Evolutionary conservation across 169 alveolate genomes (phyloP).

Genomic region (Eimeria tenella): DNA sequence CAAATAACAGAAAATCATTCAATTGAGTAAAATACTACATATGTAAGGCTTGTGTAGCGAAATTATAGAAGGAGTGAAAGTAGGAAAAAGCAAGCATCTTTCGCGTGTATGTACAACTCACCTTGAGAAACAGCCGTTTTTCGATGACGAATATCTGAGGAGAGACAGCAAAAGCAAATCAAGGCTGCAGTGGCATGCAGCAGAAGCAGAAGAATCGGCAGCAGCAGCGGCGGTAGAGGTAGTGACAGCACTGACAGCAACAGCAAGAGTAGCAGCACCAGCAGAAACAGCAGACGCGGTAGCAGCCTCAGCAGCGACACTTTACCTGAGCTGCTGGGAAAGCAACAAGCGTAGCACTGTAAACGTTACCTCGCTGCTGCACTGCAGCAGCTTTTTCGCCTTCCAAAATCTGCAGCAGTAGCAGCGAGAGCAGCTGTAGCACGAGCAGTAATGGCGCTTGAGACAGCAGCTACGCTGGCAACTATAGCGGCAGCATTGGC

Average conservation of each 20-base stretch:
- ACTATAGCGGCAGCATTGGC: conserved; percentile 38
- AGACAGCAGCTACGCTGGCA: not conserved
- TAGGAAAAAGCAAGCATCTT: not conserved
- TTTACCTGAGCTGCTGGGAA: conserved; percentile 69
- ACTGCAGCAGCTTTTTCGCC: conserved; percentile 47
- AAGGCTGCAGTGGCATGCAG: not conserved
- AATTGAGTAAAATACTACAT: not conserved
- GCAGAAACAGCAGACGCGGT: too few relatives aligned
- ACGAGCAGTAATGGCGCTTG: not conserved
- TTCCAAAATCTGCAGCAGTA: conserved; percentile 18
- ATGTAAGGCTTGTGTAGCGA: not conserved
- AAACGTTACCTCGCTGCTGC: conserved; percentile 38
- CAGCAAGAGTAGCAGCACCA: not conserved
- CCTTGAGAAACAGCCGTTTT: conserved; percentile 47
- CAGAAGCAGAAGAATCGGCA: not conserved
- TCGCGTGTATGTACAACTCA: not conserved
- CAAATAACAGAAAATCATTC: not conserved
- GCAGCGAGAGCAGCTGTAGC: not conserved
- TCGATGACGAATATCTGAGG: conserved; percentile 49
- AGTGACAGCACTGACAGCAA: not conserved
- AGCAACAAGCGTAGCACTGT: conserved; percentile 60
- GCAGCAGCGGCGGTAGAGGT: not conserved
- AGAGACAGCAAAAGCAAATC: not conserved
- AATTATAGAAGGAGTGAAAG: not conserved
- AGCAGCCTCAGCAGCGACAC: not conserved